A percentile compares a stretch with the other conserved stretches of the same genome.
These are phyloP conservation scores for Heliophila coronopifolia DNA, from an alignment of 441 rosid species.

Conservation along the genomic window DNA sequence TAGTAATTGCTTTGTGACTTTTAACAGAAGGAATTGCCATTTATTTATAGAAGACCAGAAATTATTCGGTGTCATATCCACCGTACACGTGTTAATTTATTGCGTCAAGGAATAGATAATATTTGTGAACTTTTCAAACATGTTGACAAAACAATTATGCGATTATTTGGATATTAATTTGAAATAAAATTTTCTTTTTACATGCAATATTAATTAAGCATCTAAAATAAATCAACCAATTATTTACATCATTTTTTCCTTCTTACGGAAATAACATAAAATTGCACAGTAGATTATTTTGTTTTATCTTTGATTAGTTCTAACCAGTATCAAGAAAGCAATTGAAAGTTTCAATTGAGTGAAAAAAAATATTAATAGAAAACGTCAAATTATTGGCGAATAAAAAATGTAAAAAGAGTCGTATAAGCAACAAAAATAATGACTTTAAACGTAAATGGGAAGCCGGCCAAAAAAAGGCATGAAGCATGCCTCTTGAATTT, in stretches of 20 bases:
- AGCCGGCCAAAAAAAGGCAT: constrained; percentile 28
- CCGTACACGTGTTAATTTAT: constrained; percentile 48
- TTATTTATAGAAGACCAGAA: constrained; percentile 35
- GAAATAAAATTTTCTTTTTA: too few relatives aligned
- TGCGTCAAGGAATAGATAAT: too few relatives aligned
- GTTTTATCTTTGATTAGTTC: not conserved
- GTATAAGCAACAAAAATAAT: constrained; percentile 6
- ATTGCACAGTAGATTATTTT: too few relatives aligned
- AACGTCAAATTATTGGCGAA: constrained; percentile 10
- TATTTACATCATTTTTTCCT: too few relatives aligned
- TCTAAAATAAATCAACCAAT: too few relatives aligned
- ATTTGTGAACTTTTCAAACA: not conserved
- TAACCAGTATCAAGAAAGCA: not conserved
- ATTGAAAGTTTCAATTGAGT: not conserved
- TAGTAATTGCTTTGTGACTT: constrained; percentile 21
- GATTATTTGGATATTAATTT: too few relatives aligned
- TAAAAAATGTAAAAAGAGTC: constrained; percentile 15
- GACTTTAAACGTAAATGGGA: constrained; percentile 14
- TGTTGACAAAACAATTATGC: not conserved
- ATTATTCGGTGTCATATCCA: constrained; percentile 12
- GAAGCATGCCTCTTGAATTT: constrained; percentile 22
- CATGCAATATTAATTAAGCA: too few relatives aligned
- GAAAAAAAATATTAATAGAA: not conserved
- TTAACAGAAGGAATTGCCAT: constrained; percentile 1
- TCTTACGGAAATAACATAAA: too few relatives aligned